Conservation (phyloP, 352 stramenopile genomes). For the Phytophthora crassamura region DNA sequence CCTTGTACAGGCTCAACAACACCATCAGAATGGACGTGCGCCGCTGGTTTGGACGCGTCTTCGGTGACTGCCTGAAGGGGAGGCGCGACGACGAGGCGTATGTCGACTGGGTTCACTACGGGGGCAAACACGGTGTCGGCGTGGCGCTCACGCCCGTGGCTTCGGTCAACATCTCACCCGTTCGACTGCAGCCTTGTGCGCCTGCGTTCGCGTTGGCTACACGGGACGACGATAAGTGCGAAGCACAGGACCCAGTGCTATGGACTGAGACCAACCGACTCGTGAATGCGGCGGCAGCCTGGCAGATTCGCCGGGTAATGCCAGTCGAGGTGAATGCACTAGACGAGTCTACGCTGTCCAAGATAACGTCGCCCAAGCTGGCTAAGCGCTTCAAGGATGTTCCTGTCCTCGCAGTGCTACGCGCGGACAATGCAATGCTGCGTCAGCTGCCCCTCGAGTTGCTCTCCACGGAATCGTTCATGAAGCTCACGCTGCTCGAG, state of each 20-base stretch:
- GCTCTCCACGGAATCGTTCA: constrained; percentile 17
- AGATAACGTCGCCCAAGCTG: constrained; percentile 18
- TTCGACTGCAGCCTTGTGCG: constrained; percentile 18
- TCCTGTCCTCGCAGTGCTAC: constrained; percentile 20
- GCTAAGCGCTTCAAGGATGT: constrained; percentile 19
- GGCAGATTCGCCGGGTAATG: constrained; percentile 26
- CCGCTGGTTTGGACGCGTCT: constrained; percentile 11
- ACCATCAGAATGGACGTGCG: neutral
- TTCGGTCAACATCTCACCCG: constrained; percentile 14
- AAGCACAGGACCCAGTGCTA: neutral
- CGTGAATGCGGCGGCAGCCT: constrained; percentile 22
- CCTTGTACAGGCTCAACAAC: neutral
- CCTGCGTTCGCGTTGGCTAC: neutral
- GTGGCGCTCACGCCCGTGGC: constrained; percentile 9
- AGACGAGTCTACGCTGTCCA: constrained; percentile 2
- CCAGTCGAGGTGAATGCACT: constrained; percentile 16
- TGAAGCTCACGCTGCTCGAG: constrained; percentile 14
- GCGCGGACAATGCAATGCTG: constrained; percentile 11
- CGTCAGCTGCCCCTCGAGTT: constrained; percentile 12
- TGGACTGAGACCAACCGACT: constrained; percentile 23
- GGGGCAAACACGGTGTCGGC: neutral
- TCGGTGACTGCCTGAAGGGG: constrained; percentile 17
- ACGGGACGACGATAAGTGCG: neutral
- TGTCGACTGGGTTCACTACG: neutral
- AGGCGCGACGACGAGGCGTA: constrained; percentile 13